Base-by-base conservation (phyloP, 129 eudicot genomes). In the Artemisia argyi region DNA sequence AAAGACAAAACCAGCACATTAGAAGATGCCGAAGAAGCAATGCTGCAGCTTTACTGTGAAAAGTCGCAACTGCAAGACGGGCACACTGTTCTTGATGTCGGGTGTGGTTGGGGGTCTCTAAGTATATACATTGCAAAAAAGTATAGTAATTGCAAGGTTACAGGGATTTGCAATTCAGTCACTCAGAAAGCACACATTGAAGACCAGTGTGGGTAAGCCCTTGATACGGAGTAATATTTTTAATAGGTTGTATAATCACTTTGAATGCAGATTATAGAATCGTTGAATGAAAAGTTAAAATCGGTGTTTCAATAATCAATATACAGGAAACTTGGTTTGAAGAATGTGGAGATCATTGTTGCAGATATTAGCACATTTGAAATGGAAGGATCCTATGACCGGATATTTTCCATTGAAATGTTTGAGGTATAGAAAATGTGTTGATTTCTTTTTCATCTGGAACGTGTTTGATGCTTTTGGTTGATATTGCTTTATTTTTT, bases 71-170 rank as follows among this genome's bases (percentile, higher is more conserved):
- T 95, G 54, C 64, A 88, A 86, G 97, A 88, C 74, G 99, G 99
- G 1, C 99, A 95, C 28, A 76, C 87, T 44, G 95, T 95, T 84
- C 99, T 95, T 79, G 99, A 95, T 80, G 93, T 95, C 71, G 99
- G 99, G 28, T 95, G 99, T 80, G 99, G 99, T 46, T 95, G 99
- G 99, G 99, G 99, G 54, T 90, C 99, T 60, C 84, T 95, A 65
- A 67, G 72, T 66, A 66, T 91, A 19, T 95, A 86, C 79, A 86
- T 91, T 66, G 97, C 99, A 22, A 72, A 88, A 64, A 95, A 88
- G 44, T 95, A 79, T 79, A 81, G 82, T 26, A 88, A 83, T 63
- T 95, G 97, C 83, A 78, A 83, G 50, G 73, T 95, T 51, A 95
- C 96, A 0, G 99, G 97, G 52, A 91, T 95, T 76, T 95, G 99